Percentiles rank a stretch among this genome's conserved stretches.
Evolutionary conservation across 371 early-diverging fungal genomes (phyloP).

Genomic region (Mucor indicus): DNA sequence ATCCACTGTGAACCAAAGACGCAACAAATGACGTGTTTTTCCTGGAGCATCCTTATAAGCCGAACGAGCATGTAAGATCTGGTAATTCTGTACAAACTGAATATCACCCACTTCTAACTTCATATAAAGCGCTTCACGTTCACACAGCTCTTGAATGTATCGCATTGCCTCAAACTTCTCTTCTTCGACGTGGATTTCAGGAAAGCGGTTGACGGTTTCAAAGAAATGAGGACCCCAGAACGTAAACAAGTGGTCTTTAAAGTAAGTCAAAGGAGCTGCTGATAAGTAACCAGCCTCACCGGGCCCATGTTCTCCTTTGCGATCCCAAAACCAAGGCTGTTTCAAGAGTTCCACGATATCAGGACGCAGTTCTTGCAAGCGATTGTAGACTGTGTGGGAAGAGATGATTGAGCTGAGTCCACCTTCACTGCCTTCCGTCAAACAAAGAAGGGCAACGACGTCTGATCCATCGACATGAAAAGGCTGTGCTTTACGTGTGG

Average conservation of each 20-base stretch:
- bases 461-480: constrained; percentile 50
- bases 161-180: constrained; percentile 38
- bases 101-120: constrained; percentile 39
- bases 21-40: constrained; percentile 32
- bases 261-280: constrained; percentile 31
- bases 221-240: constrained; percentile 49
- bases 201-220: constrained; percentile 40
- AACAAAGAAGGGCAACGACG: constrained; percentile 34
- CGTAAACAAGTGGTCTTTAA: constrained; percentile 32
- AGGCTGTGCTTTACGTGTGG: constrained; percentile 46
- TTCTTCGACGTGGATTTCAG: constrained; percentile 22
- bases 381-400: constrained; percentile 44
- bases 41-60: constrained; percentile 34
- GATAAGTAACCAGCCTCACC: constrained; percentile 28
- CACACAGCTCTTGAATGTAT: constrained; percentile 38
- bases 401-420: constrained; percentile 40
- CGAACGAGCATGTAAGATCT: constrained; percentile 43
- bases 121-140: constrained; percentile 43
- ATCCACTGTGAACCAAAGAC: constrained; percentile 38
- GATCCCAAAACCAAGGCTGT: constrained; percentile 45
- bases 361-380: constrained; percentile 31
- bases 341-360: constrained; percentile 44
- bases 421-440: constrained; percentile 32
- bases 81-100: constrained; percentile 43
- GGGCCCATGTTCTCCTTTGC: constrained; percentile 36